Percentiles rank a stretch among this genome's conserved stretches.
These are phyloP conservation scores for Ochromonas danica DNA, from an alignment of 108 stramenopile genomes.

Conservation along the genomic window DNA sequence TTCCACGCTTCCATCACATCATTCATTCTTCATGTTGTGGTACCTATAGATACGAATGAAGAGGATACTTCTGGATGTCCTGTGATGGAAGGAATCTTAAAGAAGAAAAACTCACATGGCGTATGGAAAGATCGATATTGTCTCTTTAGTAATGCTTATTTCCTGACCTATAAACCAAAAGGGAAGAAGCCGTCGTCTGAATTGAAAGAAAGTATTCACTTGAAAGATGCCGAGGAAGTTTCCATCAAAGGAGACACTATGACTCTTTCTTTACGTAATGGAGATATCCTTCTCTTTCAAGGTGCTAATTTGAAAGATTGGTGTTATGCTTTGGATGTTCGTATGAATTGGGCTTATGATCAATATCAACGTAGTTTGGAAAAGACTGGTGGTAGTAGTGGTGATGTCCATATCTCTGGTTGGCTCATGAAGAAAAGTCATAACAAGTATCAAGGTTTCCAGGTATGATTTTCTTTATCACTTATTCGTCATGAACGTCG, in stretches of 20 bases:
- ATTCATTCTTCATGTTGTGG: no score
- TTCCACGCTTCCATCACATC: no score
- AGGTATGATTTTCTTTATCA: no score
- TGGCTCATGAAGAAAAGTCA: slow-evolving; percentile 2
- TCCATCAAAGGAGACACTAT: no score
- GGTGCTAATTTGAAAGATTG: background rate
- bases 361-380: background rate
- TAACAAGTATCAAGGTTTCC: slow-evolving; percentile 19
- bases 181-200: background rate
- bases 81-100: slow-evolving; percentile 11
- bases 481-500: no score
- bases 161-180: background rate
- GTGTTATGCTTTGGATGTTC: background rate
- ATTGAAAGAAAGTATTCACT: background rate
- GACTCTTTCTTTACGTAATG: no score
- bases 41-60: no score
- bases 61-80: no score
- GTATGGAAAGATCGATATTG: slow-evolving; percentile 21
- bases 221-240: no score
- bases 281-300: background rate
- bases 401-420: background rate
- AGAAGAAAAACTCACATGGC: background rate
- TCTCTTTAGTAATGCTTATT: background rate
- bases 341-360: background rate
- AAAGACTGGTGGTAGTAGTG: background rate